Evolutionary conservation across 306 rosid species (phyloP).

Genomic region (Castanea crenata): DNA sequence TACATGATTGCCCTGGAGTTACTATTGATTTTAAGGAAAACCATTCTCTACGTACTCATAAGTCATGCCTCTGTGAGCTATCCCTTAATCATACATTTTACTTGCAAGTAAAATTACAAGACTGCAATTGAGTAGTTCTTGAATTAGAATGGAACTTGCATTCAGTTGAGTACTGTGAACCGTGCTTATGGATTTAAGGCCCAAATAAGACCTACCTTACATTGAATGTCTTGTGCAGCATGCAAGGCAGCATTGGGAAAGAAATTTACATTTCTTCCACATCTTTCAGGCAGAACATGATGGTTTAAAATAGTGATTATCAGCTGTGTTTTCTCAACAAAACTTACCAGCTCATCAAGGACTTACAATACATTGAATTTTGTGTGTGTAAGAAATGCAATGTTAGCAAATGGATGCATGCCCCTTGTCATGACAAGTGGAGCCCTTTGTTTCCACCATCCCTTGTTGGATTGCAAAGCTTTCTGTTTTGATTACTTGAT

Average conservation of each 20-base stretch:
- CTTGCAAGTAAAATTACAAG: background rate
- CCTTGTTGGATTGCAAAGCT: background rate
- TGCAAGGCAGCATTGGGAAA: background rate
- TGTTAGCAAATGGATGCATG: background rate
- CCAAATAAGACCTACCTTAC: no score
- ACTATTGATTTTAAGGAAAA: background rate
- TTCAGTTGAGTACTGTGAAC: background rate
- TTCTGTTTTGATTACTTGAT: background rate
- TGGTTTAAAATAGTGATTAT: background rate
- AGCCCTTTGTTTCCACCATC: background rate
- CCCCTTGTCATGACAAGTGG: background rate
- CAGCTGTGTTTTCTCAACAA: background rate
- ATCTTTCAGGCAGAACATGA: background rate
- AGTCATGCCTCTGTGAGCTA: background rate
- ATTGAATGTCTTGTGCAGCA: background rate
- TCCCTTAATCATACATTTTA: background rate
- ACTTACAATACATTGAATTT: background rate
- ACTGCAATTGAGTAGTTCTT: background rate
- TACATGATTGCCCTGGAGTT: background rate
- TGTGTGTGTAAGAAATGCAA: background rate
- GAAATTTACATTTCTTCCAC: background rate
- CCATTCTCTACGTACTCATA: background rate
- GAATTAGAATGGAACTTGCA: background rate
- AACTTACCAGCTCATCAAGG: background rate
- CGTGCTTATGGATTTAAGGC: background rate